Evolutionary conservation across 495 filamentous ascomycete genomes (phyloP).

Genomic region (Annulohypoxylon nitens): DNA sequence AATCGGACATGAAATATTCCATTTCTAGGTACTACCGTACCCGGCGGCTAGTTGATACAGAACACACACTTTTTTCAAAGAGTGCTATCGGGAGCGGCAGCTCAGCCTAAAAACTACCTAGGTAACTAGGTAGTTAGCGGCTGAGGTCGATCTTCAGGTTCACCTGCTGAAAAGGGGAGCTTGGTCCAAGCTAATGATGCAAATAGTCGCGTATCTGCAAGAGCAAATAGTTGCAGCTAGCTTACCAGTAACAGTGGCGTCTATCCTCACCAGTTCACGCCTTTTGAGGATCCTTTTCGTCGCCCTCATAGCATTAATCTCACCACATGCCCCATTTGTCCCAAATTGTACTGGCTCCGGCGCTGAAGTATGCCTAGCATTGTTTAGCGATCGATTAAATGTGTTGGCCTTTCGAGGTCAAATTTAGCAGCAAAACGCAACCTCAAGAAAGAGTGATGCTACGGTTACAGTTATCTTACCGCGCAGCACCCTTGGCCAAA

Average conservation of each 20-base stretch:
- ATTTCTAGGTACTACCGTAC: neutral
- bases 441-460: constrained; percentile 17
- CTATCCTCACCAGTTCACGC: neutral
- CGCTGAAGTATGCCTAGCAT: neutral
- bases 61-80: neutral
- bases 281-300: neutral
- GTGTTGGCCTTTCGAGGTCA: constrained; percentile 28
- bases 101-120: neutral
- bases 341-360: constrained; percentile 20
- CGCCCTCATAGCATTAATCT: neutral
- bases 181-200: constrained; percentile 16
- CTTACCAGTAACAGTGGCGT: constrained; percentile 14
- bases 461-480: constrained; percentile 25
- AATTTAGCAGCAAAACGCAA: constrained; percentile 43
- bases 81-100: neutral
- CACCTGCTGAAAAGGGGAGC: constrained; percentile 18
- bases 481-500: constrained; percentile 16
- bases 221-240: constrained; percentile 12
- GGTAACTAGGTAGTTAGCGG: too few relatives aligned
- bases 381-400: constrained; percentile 18
- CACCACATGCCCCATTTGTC: constrained; percentile 11
- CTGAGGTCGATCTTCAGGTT: constrained; percentile 25
- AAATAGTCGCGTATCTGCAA: constrained; percentile 21
- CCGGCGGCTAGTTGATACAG: neutral
- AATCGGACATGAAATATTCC: neutral